Base-by-base conservation (phyloP, 768 basidiomycete species). In the Russula foetens region DNA sequence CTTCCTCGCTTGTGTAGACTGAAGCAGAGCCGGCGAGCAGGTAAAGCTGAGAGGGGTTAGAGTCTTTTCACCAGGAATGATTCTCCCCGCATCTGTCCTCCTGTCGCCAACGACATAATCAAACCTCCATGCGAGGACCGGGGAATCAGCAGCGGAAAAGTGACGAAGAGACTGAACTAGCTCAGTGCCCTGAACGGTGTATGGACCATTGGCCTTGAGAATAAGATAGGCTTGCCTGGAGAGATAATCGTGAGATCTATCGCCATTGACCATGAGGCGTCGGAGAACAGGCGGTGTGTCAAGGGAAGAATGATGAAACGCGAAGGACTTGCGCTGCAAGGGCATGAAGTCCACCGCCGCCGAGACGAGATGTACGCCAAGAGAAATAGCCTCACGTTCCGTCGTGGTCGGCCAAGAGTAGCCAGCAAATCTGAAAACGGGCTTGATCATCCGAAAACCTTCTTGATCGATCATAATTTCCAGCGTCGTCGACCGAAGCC, bases 401-500 rank as follows among this genome's bases (percentile, higher is more conserved):
- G 50, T 39, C 21, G 35, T 21, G 8, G 52, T 44, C 70, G 69
- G 62, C 71, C 68, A 54, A 66, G 74, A 73, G 66, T 81, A 81
- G 11, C 82, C 82, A n/a, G 77, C 73, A 50, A 85, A 80, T 62
- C 74, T 76, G 73, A 92, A 85, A 8, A 73, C 70, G 21, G 87
- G 83, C 26, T 76, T 75, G 7, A 85, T 76, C 19, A 80, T 77
- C 26, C 90, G 81, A 67, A 90, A 90, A 4, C 88, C 86, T 73
- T 92, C 92, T 70, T 93, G 92, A 68, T 92, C 92, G 26, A 93
- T 84, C 70, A 84, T 79, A 35, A 92, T 73, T 58, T 87, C 82
- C 31, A 92, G 70, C 43, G 72, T 72, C 29, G 77, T 74, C 43
- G 76, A 75, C 63, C 77, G 75, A 12, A 88, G 75, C 84, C 85